Percentiles rank a stretch among this genome's conserved stretches.
phyloP scores from a whole-genome alignment of 768 basidiomycete species.

The Dentipellis fragilis region DNA sequence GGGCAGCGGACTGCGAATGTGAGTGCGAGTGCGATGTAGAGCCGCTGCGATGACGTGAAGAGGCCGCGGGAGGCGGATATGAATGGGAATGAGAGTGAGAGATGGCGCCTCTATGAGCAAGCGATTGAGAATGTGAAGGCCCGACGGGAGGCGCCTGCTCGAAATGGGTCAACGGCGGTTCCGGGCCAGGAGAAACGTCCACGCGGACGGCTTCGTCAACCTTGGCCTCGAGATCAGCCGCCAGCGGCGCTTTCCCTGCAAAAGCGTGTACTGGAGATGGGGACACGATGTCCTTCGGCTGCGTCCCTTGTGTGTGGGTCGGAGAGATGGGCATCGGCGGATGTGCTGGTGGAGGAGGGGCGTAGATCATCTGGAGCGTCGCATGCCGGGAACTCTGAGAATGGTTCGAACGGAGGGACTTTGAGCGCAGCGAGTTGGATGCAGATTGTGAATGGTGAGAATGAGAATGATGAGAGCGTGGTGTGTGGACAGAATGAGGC shows the following conservation, averaged over 20 bases:
- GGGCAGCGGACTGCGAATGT: neutral
- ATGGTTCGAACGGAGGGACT: conserved; percentile 1
- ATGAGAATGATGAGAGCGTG: neutral
- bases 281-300: neutral
- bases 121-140: neutral
- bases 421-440: conserved; percentile 8
- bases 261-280: neutral
- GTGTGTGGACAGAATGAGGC: neutral
- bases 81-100: neutral
- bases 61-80: neutral
- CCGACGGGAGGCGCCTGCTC: neutral
- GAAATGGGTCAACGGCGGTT: neutral
- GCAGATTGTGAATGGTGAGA: neutral
- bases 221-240: neutral
- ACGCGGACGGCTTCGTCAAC: neutral
- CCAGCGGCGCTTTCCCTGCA: neutral
- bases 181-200: neutral
- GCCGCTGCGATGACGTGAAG: neutral
- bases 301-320: neutral
- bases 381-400: neutral
- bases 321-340: neutral
- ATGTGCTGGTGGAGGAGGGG: conserved; percentile 4
- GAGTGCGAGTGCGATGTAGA: neutral
- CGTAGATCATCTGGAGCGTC: conserved; percentile 11
- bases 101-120: too few species aligned